Percentiles rank a stretch among this genome's conserved stretches.
phyloP scores from a whole-genome alignment of 108 stramenopile species.

The Mayamaea pseudoterrestris region DNA sequence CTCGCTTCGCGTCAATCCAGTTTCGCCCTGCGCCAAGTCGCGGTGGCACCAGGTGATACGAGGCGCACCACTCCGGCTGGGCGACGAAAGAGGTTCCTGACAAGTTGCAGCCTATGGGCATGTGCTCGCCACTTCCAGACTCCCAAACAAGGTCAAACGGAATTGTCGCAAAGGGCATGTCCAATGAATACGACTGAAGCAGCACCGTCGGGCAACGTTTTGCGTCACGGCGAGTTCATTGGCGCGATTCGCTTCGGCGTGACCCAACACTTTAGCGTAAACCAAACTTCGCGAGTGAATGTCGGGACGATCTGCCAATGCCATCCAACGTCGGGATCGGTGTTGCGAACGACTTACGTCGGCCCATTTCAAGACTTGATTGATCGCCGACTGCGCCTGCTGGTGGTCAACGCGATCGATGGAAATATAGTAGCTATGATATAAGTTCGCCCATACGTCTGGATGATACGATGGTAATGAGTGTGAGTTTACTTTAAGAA shows the following conservation, averaged over 20 bases:
- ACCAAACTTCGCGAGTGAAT: slow-evolving; percentile 71
- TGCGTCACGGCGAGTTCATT: slow-evolving; percentile 77
- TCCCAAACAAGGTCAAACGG: slow-evolving; percentile 92
- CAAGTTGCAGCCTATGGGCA: slow-evolving; percentile 90
- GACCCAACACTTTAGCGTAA: slow-evolving; percentile 68
- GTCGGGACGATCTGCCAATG: slow-evolving; percentile 83
- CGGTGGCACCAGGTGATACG: slow-evolving; percentile 93
- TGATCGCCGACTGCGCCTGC: slow-evolving; percentile 89
- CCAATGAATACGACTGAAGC: slow-evolving; percentile 85
- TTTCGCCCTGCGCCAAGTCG: slow-evolving; percentile 72
- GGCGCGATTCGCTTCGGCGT: slow-evolving; percentile 78
- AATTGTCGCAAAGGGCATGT: slow-evolving; percentile 76
- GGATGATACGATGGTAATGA: too few relatives aligned
- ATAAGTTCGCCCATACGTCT: slow-evolving; percentile 65
- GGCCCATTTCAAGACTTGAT: slow-evolving; percentile 83
- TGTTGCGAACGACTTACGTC: slow-evolving; percentile 23
- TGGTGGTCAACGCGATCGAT: slow-evolving; percentile 63
- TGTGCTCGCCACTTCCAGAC: slow-evolving; percentile 93
- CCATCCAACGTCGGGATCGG: slow-evolving; percentile 93
- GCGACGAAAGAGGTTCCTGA: slow-evolving; percentile 79
- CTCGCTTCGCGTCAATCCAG: slow-evolving; percentile 57
- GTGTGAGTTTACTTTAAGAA: too few relatives aligned
- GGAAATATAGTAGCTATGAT: slow-evolving; percentile 80
- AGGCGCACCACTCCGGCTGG: slow-evolving; percentile 61
- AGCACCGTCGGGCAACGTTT: slow-evolving; percentile 49